A percentile compares a stretch with the other conserved stretches of the same genome.
Evolutionary conservation across 345 rosid species (phyloP).

Genomic region (Eucalyptus curtisii): DNA sequence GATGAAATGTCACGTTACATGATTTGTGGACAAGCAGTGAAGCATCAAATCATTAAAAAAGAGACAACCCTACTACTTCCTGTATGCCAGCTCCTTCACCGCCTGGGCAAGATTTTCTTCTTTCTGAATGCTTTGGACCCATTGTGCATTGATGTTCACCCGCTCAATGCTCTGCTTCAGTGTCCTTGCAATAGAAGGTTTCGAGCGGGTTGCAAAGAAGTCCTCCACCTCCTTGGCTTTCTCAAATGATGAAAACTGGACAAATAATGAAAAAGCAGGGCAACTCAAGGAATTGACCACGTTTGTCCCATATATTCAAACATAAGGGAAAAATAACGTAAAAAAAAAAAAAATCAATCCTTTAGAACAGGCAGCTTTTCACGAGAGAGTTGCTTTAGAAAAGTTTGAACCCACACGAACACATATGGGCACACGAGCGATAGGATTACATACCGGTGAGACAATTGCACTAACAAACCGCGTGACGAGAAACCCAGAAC

Average conservation of each 20-base stretch:
- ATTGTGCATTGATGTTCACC: constrained; percentile 61
- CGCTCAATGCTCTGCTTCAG: constrained; percentile 88
- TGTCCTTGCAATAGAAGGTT: constrained; percentile 63
- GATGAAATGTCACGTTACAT: neutral
- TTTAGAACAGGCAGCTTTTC: neutral
- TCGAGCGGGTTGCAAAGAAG: constrained; percentile 43
- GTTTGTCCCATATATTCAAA: neutral
- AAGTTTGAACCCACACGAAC: neutral
- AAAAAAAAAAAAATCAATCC: neutral
- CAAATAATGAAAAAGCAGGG: neutral
- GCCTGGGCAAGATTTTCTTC: constrained; percentile 40
- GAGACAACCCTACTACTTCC: constrained; percentile 7
- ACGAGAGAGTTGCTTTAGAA: neutral
- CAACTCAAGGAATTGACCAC: neutral
- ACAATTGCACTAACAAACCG: constrained; percentile 65
- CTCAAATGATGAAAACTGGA: neutral
- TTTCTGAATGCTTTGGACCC: constrained; percentile 63
- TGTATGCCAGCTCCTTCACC: constrained; percentile 29
- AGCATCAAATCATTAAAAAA: neutral
- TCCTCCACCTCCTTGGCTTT: neutral
- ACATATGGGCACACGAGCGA: neutral
- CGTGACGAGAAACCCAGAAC: constrained; percentile 65
- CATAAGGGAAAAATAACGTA: neutral
- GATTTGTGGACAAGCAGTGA: neutral
- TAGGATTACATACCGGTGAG: constrained; percentile 51